Percentiles rank a stretch among this genome's conserved stretches.
These are phyloP conservation scores for Asterophora lycoperdoides DNA, from an alignment of 768 basidiomycete genomes.

Conservation along the genomic window DNA sequence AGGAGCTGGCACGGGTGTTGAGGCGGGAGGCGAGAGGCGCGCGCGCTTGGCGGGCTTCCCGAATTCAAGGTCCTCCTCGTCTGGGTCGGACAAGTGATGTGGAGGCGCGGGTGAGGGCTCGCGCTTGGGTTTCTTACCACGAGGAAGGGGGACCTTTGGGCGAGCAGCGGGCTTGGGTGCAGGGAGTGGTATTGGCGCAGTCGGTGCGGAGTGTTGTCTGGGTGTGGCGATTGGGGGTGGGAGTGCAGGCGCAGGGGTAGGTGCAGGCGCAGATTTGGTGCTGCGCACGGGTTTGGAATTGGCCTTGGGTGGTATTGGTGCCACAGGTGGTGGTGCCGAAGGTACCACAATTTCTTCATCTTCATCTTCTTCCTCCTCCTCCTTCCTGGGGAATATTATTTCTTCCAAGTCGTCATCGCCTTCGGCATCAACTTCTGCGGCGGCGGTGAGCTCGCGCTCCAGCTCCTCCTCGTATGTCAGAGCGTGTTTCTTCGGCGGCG, in stretches of 20 bases:
- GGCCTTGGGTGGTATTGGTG: too few relatives aligned
- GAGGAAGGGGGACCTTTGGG: constrained; percentile 10
- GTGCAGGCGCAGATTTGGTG: constrained; percentile 23
- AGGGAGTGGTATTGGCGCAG: neutral
- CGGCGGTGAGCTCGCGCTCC: constrained; percentile 24
- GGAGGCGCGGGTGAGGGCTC: constrained; percentile 17
- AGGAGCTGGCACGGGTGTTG: constrained; percentile 4
- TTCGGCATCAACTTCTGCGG: constrained; percentile 26
- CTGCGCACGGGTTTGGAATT: constrained; percentile 30
- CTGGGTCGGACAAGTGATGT: constrained; percentile 24
- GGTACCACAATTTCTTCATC: constrained; percentile 27
- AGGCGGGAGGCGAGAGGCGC: constrained; percentile 21
- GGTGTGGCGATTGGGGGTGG: constrained; percentile 2
- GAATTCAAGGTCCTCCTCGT: constrained; percentile 48
- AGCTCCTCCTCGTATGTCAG: constrained; percentile 22
- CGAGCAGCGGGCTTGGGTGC: constrained; percentile 1
- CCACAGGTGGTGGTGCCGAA: constrained; percentile 23
- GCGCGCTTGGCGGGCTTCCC: constrained; percentile 42
- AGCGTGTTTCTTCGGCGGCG: constrained; percentile 11
- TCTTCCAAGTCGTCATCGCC: constrained; percentile 43
- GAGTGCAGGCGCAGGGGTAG: constrained; percentile 8
- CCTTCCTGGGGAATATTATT: constrained; percentile 31
- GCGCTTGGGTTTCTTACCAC: constrained; percentile 22
- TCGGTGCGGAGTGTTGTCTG: constrained; percentile 5
- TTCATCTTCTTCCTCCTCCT: constrained; percentile 37